These are phyloP conservation scores for Pleurotus salmoneostramineus DNA, from an alignment of 768 basidiomycete species.

Conservation along the genomic window DNA sequence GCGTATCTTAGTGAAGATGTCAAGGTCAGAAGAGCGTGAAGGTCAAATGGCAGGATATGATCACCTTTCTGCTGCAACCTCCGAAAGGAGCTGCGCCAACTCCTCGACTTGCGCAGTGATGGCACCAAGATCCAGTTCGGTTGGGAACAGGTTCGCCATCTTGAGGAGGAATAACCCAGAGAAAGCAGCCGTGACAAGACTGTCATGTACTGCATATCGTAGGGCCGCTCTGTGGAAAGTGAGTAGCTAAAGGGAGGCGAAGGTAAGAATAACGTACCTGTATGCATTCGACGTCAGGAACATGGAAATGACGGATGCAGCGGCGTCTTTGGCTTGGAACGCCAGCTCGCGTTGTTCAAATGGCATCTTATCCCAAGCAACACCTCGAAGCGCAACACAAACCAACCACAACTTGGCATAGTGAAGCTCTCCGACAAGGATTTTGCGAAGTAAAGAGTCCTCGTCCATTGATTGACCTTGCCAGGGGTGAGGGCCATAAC, in stretches of 20 bases:
- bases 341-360: slow-evolving; percentile 93
- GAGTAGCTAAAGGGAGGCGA: not conserved
- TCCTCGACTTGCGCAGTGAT: slow-evolving; percentile 88
- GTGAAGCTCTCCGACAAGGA: slow-evolving; percentile 84
- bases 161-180: slow-evolving; percentile 89
- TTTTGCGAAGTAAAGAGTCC: slow-evolving; percentile 79
- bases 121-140: slow-evolving; percentile 71
- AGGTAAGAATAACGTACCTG: slow-evolving; percentile 44
- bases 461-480: slow-evolving; percentile 80
- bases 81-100: slow-evolving; percentile 83
- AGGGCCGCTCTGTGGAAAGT: slow-evolving; percentile 64
- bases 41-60: slow-evolving; percentile 10
- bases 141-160: slow-evolving; percentile 91
- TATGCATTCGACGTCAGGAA: slow-evolving; percentile 81
- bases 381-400: slow-evolving; percentile 87
- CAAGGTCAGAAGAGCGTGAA: not conserved
- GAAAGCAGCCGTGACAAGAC: slow-evolving; percentile 87
- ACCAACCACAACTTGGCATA: slow-evolving; percentile 95
- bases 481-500: not conserved
- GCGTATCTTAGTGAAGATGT: slow-evolving; percentile 61
- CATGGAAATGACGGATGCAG: slow-evolving; percentile 78
- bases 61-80: slow-evolving; percentile 89
- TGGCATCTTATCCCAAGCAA: slow-evolving; percentile 94
- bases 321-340: slow-evolving; percentile 93
- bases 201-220: slow-evolving; percentile 90